Conservation (phyloP, 805 yeast species). For the Cyberlindnera petersonii region DNA sequence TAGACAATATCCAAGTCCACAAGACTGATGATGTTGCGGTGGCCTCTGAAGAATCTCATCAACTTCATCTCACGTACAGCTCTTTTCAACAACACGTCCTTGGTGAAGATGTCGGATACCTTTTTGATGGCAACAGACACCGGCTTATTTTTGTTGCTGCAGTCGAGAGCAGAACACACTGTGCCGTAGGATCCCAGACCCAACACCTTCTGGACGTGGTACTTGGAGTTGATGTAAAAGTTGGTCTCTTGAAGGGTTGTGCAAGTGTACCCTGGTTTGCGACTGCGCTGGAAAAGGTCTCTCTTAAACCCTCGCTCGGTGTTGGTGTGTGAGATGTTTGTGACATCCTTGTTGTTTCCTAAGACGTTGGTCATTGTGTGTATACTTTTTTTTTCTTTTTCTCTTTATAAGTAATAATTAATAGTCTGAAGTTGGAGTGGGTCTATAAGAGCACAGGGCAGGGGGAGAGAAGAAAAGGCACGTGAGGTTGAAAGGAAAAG, state of each 20-base stretch:
- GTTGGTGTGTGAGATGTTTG: constrained; percentile 1
- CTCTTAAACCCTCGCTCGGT: background rate
- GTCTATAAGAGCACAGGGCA: too few species aligned
- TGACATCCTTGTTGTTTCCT: constrained; percentile 4
- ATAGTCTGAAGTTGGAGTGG: background rate
- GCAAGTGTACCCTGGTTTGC: constrained; percentile 27
- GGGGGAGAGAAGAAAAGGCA: too few species aligned
- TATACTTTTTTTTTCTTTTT: too few species aligned
- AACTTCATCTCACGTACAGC: constrained; percentile 81
- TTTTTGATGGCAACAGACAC: constrained; percentile 71
- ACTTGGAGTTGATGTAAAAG: constrained; percentile 60
- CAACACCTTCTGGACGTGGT: constrained; percentile 51
- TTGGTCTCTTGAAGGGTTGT: constrained; percentile 49
- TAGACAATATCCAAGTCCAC: constrained; percentile 71
- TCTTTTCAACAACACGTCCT: constrained; percentile 65
- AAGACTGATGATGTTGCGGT: constrained; percentile 71
- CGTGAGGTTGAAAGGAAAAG: background rate
- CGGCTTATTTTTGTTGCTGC: constrained; percentile 29
- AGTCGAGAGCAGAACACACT: constrained; percentile 71
- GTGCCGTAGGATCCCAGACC: constrained; percentile 89
- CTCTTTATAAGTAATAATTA: background rate
- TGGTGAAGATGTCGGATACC: constrained; percentile 63
- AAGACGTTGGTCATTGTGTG: constrained; percentile 9
- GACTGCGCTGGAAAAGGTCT: background rate
- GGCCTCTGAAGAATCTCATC: constrained; percentile 82